Base-by-base conservation (phyloP, 495 filamentous ascomycete genomes). In the Polyplosphaeria fusca region DNA sequence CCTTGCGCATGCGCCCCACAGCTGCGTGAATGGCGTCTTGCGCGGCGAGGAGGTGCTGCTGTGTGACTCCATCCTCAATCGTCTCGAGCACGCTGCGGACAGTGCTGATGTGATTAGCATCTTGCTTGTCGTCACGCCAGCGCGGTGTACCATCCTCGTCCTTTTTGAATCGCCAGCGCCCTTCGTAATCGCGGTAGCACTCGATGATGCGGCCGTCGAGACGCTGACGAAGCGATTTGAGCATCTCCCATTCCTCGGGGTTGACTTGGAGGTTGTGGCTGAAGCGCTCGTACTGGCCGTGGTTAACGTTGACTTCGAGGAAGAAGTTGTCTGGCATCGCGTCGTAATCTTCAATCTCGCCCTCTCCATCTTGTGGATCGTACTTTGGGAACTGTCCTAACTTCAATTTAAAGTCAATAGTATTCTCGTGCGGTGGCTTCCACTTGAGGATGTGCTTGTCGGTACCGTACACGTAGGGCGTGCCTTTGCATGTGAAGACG, bases 361-460 rank as follows among this genome's bases (percentile, higher is more conserved):
- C 50, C 32, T 70, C 65, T 20, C 62, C 58, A 28, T 71, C 63
- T 38, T 86, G 84, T 20, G 88, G 86, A 47, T 89, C 80, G 30
- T 87, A 73, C 0, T 76, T 49, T 0, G 88, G 89, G 66, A 95
- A 97, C 35, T 82, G 77, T 26, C 61, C 67, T 22, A 98, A 78
- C 28, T 77, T 75, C 64, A 96, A 78, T 40, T 85, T 79, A 69
- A 96, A 96, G 68, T 98, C 93, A 55, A 98, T 79, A 0, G 89
- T 91, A 71, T 98, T 98, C 64, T 98, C 93, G 23, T 85, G 72
- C 3, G 86, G 86, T 1, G 91, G 88, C 68, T 98, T 98, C 93
- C 93, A 98, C 72, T 98, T 98, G 20, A 98, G 76, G 58, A 96
- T 96, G 65, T 92, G 85, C 37, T 81, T 80, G 69, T 98, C 93